A percentile compares a stretch with the other conserved stretches of the same genome.
phyloP scores from a whole-genome alignment of 805 yeast genomes.

The Barnettozyma pratensis region DNA sequence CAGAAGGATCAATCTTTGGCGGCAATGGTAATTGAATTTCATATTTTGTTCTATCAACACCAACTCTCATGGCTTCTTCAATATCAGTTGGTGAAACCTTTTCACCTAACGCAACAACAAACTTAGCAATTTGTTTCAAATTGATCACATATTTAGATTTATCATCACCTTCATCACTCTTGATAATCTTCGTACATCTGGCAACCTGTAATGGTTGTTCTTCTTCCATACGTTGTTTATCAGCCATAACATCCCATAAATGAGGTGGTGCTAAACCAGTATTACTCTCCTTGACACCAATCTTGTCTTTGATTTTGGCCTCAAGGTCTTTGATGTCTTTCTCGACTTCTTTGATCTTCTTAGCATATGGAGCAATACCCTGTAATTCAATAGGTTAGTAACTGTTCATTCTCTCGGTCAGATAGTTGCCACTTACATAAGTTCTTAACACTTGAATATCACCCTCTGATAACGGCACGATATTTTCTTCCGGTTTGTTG shows the following conservation, averaged over 20 bases:
- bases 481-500: slow-evolving; percentile 59
- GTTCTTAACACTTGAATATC: slow-evolving; percentile 97
- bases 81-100: slow-evolving; percentile 97
- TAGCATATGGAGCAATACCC: slow-evolving; percentile 96
- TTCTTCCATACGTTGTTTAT: slow-evolving; percentile 84
- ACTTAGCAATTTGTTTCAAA: slow-evolving; percentile 96
- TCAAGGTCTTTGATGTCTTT: slow-evolving; percentile 83
- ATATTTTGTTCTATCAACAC: slow-evolving; percentile 95
- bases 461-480: slow-evolving; percentile 87
- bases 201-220: slow-evolving; percentile 98
- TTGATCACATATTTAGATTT: slow-evolving; percentile 92
- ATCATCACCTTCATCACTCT: slow-evolving; percentile 58
- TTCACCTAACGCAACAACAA: slow-evolving; percentile 94
- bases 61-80: slow-evolving; percentile 99
- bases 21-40: slow-evolving; percentile 97
- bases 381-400: slow-evolving; percentile 1
- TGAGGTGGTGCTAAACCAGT: slow-evolving; percentile 98
- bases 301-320: slow-evolving; percentile 84
- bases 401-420: slow-evolving; percentile 13
- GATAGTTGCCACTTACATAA: slow-evolving; percentile 38
- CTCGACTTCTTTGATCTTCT: slow-evolving; percentile 74
- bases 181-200: slow-evolving; percentile 94
- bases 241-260: slow-evolving; percentile 96
- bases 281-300: slow-evolving; percentile 91
- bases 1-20: slow-evolving; percentile 95